These are phyloP conservation scores for Henningerozyma blattae DNA, from an alignment of 805 yeast genomes.

Conservation along the genomic window DNA sequence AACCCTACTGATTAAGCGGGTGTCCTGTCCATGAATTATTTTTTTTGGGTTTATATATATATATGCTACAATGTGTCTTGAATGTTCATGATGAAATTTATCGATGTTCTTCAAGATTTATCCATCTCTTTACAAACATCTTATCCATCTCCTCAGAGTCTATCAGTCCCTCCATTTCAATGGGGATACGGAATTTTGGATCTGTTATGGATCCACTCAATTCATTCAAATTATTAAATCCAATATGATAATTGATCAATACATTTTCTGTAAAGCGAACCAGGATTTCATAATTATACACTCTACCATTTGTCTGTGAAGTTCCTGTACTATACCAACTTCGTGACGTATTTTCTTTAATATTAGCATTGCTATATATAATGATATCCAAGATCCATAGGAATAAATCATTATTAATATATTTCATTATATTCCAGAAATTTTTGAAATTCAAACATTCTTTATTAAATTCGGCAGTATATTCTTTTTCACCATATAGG, in stretches of 20 bases:
- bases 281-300: conserved; percentile 30
- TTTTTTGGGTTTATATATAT: no score
- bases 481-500: conserved; percentile 17
- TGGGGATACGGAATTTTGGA: conserved; percentile 12
- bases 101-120: no score
- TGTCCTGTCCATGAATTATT: no score
- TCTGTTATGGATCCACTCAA: conserved; percentile 13
- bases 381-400: conserved; percentile 24
- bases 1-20: no score
- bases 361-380: conserved; percentile 5
- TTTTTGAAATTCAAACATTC: conserved; percentile 17
- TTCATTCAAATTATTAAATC: conserved; percentile 27
- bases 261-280: conserved; percentile 31
- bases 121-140: conserved; percentile 21
- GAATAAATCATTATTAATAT: conserved; percentile 20
- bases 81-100: no score
- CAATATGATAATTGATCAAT: conserved; percentile 37
- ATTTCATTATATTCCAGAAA: conserved; percentile 21
- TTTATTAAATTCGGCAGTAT: conserved; percentile 18
- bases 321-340: background rate
- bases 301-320: conserved; percentile 2
- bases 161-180: conserved; percentile 9
- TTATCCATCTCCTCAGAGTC: conserved; percentile 10
- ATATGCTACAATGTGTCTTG: no score
- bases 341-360: no score